Evolutionary conservation across 1,284 basidiomycete genomes (phyloP), one percentile per base, ranked within the genome.

Genomic region (Xanthoconium separans): DNA sequence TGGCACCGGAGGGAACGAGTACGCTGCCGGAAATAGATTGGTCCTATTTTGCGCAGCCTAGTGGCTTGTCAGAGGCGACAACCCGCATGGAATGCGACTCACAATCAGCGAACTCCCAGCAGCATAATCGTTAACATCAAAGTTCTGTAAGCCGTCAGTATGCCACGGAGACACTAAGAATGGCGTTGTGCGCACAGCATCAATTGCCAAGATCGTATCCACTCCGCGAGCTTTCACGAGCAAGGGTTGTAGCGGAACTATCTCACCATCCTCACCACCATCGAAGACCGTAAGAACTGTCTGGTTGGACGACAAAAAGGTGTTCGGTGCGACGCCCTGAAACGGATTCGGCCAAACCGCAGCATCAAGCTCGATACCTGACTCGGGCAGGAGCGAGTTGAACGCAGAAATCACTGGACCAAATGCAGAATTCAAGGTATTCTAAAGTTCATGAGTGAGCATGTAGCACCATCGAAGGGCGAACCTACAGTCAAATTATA

Each of bases 161-260:
- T 8, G 43, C 11, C 5, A 27, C 6, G 9, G 16, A 12, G n/a
- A 44, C 16, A 24, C 20, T 30, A 39, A n/a, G 20, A 4, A 3
- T 12, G 37, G n/a, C 3, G 12, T 4, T 20, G 9, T 1, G 56
- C 74, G 60, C 56, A 76, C 75, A 16, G 69, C 76, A 60, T 85
- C 84, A 24, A 83, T 73, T 1, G 77, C 82, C 30, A 85, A 55
- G 50, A 85, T 75, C 4, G 75, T 66, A 58, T 85, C 84, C 11
- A 85, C 57, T 0, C 63, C 67, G 31, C 83, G 73, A 3, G 77
- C 77, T 47, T 76, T 73, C 44, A 82, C 79, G 9, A 85, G 69
- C 33, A 85, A 65, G 0, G 82, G 82, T 58, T 80, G 77, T 11
- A 85, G 49, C 0, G 83, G 80, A 22, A 81, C 65, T 42, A 71